Percentiles rank a stretch among this genome's conserved stretches.
Conservation (phyloP, 345 rosid species). For the Pistacia atlantica region DNA sequence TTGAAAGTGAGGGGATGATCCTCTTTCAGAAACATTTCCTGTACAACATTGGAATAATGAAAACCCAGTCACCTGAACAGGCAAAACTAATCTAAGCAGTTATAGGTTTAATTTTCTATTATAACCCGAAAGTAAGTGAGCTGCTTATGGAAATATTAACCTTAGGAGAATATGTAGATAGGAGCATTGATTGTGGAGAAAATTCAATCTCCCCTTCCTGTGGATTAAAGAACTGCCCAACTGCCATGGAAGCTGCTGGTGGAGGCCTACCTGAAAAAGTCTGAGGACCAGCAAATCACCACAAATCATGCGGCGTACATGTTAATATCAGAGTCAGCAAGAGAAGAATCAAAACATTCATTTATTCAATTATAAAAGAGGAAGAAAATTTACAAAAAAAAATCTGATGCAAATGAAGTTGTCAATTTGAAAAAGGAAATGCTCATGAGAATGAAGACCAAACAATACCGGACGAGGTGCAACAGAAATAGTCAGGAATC, state of each 20-base stretch:
- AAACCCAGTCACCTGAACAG: constrained; percentile 22
- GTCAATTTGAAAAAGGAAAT: constrained; percentile 21
- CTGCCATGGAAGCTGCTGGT: constrained; percentile 97
- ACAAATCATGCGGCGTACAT: constrained; percentile 24
- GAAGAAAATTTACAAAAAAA: not conserved
- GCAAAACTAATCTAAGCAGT: constrained; percentile 20
- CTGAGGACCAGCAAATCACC: constrained; percentile 54
- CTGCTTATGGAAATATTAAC: constrained; percentile 41
- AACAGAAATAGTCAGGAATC: constrained; percentile 92
- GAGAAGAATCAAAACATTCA: constrained; percentile 9
- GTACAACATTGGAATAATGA: constrained; percentile 33
- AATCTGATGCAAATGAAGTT: constrained; percentile 11
- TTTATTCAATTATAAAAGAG: not conserved
- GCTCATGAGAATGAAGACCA: constrained; percentile 1
- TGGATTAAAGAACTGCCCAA: constrained; percentile 96
- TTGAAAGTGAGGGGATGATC: constrained; percentile 90
- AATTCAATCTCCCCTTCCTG: constrained; percentile 67
- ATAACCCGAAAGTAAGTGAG: constrained; percentile 19
- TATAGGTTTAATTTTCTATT: constrained; percentile 7
- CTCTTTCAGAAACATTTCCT: constrained; percentile 78
- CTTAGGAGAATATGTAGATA: constrained; percentile 70
- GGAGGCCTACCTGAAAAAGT: constrained; percentile 94
- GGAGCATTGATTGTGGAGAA: constrained; percentile 66
- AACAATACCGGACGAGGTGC: constrained; percentile 88
- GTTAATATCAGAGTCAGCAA: constrained; percentile 17